phyloP scores from a whole-genome alignment of 768 basidiomycete genomes.

The Collybiopsis luxurians region DNA sequence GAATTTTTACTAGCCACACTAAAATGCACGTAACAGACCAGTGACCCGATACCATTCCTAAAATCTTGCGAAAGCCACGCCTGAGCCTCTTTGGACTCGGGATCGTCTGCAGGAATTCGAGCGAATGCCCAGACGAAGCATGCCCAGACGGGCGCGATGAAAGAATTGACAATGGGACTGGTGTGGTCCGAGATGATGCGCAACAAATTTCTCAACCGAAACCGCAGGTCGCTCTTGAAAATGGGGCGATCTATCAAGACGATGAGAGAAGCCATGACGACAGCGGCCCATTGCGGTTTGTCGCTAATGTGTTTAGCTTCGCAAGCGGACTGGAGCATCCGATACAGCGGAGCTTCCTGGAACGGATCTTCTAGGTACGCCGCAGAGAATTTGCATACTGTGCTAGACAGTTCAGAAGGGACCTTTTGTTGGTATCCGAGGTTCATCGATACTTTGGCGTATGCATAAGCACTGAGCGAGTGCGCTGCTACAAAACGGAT shows the following conservation, averaged over 20 bases:
- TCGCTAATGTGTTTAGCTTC: slow-evolving; percentile 10
- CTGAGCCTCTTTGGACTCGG: slow-evolving; percentile 22
- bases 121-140: slow-evolving; percentile 57
- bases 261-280: slow-evolving; percentile 43
- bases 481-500: slow-evolving; percentile 52
- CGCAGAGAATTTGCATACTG: slow-evolving; percentile 25
- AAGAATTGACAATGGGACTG: slow-evolving; percentile 28
- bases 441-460: slow-evolving; percentile 31
- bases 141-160: slow-evolving; percentile 49
- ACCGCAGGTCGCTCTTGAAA: slow-evolving; percentile 35
- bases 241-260: slow-evolving; percentile 42
- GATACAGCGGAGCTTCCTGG: slow-evolving; percentile 23
- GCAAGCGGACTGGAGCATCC: slow-evolving; percentile 8
- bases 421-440: neutral
- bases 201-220: slow-evolving; percentile 36
- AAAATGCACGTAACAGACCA: slow-evolving; percentile 29
- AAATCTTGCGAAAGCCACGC: slow-evolving; percentile 45
- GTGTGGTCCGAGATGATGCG: slow-evolving; percentile 29
- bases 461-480: slow-evolving; percentile 53
- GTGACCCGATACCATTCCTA: slow-evolving; percentile 38
- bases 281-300: slow-evolving; percentile 42
- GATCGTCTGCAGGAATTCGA: slow-evolving; percentile 27
- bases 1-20: neutral
- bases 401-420: slow-evolving; percentile 23
- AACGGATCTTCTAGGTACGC: slow-evolving; percentile 11